Evolutionary conservation across 257 asterid genomes (phyloP).

Genomic region (Cinchona pubescens): DNA sequence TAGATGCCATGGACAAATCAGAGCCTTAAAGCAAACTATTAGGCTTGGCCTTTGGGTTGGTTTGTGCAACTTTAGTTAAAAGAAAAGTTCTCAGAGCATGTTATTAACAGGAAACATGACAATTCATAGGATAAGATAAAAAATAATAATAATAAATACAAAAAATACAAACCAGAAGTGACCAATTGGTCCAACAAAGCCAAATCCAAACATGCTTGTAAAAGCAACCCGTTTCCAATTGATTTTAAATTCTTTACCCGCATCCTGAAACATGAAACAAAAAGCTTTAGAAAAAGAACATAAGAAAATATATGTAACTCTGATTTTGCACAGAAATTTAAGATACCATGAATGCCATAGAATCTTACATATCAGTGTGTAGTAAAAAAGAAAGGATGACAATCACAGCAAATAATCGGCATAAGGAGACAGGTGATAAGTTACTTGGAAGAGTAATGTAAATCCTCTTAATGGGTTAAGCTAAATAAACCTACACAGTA

Average conservation of each 20-base stretch:
- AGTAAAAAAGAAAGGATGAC: background rate
- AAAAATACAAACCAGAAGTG: conserved; percentile 71
- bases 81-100: background rate
- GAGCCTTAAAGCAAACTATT: background rate
- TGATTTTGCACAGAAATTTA: background rate
- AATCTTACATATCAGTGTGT: background rate
- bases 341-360: background rate
- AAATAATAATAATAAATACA: too few relatives aligned
- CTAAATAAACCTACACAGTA: background rate
- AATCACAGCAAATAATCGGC: background rate
- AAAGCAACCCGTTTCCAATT: conserved; percentile 86
- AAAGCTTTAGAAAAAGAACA: background rate
- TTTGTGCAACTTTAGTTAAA: background rate
- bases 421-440: background rate
- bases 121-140: background rate
- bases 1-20: background rate
- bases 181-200: conserved; percentile 93
- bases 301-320: background rate
- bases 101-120: background rate
- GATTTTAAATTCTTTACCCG: conserved; percentile 54
- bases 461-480: background rate
- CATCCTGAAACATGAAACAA: conserved; percentile 37
- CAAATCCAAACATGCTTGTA: conserved; percentile 79
- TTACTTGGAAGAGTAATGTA: background rate
- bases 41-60: background rate